Evolutionary conservation across 2,329 filamentous ascomycete species (phyloP), one percentile per base, ranked within the genome.

Genomic region (Escovopsis sp.): DNA sequence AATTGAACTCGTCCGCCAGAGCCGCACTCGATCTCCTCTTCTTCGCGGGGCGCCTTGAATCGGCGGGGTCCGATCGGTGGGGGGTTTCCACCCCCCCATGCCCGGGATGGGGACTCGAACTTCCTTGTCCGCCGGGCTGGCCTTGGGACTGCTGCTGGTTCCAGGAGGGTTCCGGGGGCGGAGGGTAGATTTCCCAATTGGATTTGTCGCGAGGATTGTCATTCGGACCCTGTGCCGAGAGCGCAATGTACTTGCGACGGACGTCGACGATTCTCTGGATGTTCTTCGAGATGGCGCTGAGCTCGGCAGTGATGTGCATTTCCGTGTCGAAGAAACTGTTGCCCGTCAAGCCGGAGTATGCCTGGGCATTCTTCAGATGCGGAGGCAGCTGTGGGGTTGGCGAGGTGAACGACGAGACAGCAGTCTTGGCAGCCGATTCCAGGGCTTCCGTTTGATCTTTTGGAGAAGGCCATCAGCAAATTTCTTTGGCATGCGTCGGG

Each of bases 151-250:
- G 55, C 48, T 37, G 55, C 48, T 39, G 56, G 48, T 35, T 54
- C 88, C 90, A 96, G 3, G 84, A 83, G 13, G 90, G 90, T 48
- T 92, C 83, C 5, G 88, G 90, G 4, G 87, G 87, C 12, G 83
- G 76, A 9, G 90, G 90, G 49, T 96, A 96, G 31, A 98, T 84
- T 36, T 71, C 68, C 88, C 88, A 98, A 34, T 66, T 70, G 1
- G 77, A 69, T 14, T 80, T 72, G 52, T 96, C 86, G 48, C 85
- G 85, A 1, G 90, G 90, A 46, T 96, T 94, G 52, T 94, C 84
- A 11, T 73, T 70, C 7, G 78, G 70, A 9, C 80, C 72, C 52
- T 98, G 90, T 15, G 87, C 63, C 0, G 90, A 96, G 13, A 94
- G 59, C 1, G 73, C 65, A 35, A 96, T 83, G 57, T 96, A 98